Evolutionary conservation across 805 yeast genomes (phyloP), one percentile per base, ranked within the genome.

Genomic region (Sugiyamaella qingdaonensis): DNA sequence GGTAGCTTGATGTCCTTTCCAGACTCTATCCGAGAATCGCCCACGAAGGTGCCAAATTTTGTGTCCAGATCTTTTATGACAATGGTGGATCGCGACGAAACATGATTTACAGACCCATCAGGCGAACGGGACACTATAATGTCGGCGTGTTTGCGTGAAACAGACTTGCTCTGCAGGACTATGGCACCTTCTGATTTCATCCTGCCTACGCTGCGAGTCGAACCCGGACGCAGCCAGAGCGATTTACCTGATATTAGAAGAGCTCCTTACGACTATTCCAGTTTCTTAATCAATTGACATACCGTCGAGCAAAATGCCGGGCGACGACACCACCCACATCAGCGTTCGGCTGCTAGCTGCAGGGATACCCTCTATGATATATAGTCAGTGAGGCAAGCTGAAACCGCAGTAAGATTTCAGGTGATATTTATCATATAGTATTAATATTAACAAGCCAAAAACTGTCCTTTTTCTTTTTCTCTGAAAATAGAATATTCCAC

Each of bases 191-290:
- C 44, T 4, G 41, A 32, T 13, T 54, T 47, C 4, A 56, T 34
- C 2, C 69, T 58, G 10, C 69, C 69, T 10, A 66, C 51, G 1
- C 45, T 47, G 49, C 60, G 60, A 0, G 51, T 56, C 9, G 36
- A 46, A 14, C 60, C 61, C 3, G 68, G 67, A 21, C 58, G 54
- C 24, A 66, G 63, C 70, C 69, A 66, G 53, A 42, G 53, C 14
- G 41, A 43, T 48, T 49, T 52, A 11, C 54, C 57, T 24, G 3
- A 11, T 8, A 33, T 31, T 43, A 21, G 46, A 19, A 10, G 39
- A 3, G 39, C 29, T 7, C 7, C 7, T 2, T 14, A 7, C 10
- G 24, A 18, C 3, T 4, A 18, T 14, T 14, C 7, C 4, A 10
- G 9, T 10, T 16, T 16, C 21, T 7, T 13, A 19, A 11, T 2